Base-by-base conservation (phyloP, 805 yeast species). In the Pichia pseudocactophila region DNA sequence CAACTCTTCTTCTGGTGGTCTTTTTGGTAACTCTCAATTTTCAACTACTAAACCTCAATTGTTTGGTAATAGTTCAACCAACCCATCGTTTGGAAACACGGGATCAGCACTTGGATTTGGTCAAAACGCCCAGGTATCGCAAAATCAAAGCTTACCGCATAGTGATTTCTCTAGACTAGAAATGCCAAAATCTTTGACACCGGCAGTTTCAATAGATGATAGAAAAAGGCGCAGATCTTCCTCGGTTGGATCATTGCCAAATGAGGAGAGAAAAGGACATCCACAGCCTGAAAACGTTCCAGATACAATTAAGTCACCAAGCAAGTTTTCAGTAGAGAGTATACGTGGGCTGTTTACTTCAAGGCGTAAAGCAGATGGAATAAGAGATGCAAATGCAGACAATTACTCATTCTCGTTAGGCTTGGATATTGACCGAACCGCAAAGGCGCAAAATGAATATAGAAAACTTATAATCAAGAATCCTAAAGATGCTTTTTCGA, bases 311-410 rank as follows among this genome's bases (percentile, higher is more conserved):
- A 51, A 52, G 34, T 34, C 42, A 11, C 50, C 55, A 40, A 43
- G 50, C 28, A 49, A 48, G 31, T 48, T 50, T 39, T 45, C 55
- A 2, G 33, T 53, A 31, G 65, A 59, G 37, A 49, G 43, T 22
- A 54, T 58, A 4, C 37, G 55, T n/a, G 66, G 66, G 1, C 50
- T 62, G 13, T 61, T 62, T 34, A 53, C 66, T 4, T 45, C 53
- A 28, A 34, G 44, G 6, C 16, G 19, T 3, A 22, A 22, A 19
- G 16, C 25, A 22, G 25, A 8, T 8, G 25, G 8, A 8, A 22
- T 6, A 22, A 22, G 5, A 5, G 8, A 22, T 22, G 8, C 8
- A 22, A 8, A 22, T 22, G 25, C 25, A 2, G 30, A 32, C 1
- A 26, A 39, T 11, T 37, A 33, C 3, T 40, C 41, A 19, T 15